These are phyloP conservation scores for Mucor indicus DNA, from an alignment of 371 early-diverging fungal species.

Conservation along the genomic window DNA sequence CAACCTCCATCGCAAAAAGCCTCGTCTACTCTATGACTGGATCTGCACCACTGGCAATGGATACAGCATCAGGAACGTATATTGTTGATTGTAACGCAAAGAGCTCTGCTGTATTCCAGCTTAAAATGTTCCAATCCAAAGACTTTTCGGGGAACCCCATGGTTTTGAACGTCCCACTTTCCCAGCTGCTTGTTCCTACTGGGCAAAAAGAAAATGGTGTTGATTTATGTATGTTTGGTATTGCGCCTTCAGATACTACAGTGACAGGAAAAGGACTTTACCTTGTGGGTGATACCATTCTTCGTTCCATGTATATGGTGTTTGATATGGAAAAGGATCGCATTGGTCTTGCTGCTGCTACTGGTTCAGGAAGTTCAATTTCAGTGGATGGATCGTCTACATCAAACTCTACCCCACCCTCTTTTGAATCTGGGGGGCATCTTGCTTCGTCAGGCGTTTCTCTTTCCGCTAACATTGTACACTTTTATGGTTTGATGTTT, in stretches of 20 bases:
- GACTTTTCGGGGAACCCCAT: constrained; percentile 10
- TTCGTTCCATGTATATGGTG: constrained; percentile 15
- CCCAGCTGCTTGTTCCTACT: constrained; percentile 31
- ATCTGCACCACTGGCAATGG: constrained; percentile 11
- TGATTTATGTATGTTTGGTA: constrained; percentile 37
- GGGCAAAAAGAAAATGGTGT: not conserved
- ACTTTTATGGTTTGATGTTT: too few species aligned
- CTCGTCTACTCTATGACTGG: constrained; percentile 23
- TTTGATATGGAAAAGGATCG: constrained; percentile 18
- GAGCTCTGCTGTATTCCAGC: constrained; percentile 19
- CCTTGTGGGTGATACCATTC: constrained; percentile 11
- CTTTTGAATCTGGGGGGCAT: too few species aligned
- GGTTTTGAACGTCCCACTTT: constrained; percentile 25
- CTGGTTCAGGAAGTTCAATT: too few species aligned
- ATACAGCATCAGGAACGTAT: constrained; percentile 25
- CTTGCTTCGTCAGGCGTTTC: too few species aligned
- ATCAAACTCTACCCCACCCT: too few species aligned
- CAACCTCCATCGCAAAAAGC: constrained; percentile 15
- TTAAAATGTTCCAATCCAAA: constrained; percentile 22
- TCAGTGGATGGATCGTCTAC: too few species aligned
- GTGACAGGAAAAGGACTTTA: not conserved
- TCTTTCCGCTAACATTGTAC: too few species aligned
- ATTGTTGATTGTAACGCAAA: constrained; percentile 19
- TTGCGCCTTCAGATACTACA: constrained; percentile 10
- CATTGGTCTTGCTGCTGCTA: constrained; percentile 25